Conservation (phyloP, 2,329 filamentous ascomycete species). For the Scleromitrula shiraiana region DNA sequence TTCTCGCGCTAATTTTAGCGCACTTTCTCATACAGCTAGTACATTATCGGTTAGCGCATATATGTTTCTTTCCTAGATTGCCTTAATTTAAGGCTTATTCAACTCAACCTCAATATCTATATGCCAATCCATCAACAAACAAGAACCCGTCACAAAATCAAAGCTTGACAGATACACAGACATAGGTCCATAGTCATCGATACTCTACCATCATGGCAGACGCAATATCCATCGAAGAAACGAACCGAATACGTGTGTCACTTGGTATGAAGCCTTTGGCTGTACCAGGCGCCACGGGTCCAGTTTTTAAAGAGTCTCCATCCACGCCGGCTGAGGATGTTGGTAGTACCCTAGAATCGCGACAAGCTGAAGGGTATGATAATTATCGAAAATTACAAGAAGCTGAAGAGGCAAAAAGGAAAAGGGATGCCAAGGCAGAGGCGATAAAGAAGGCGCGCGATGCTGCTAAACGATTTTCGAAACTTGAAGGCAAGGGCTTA, state of each 20-base stretch:
- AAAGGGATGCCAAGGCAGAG: slow-evolving; percentile 71
- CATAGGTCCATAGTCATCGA: neutral
- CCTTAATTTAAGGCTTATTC: too few relatives aligned
- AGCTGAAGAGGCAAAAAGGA: slow-evolving; percentile 68
- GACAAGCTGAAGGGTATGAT: slow-evolving; percentile 63
- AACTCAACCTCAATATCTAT: neutral
- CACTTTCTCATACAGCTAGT: neutral
- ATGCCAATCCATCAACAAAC: too few relatives aligned
- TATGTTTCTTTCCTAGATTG: too few relatives aligned
- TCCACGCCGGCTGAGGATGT: slow-evolving; percentile 50
- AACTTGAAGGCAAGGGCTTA: slow-evolving; percentile 74
- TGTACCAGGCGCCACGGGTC: slow-evolving; percentile 60
- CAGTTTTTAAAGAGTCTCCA: slow-evolving; percentile 44
- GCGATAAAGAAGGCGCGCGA: slow-evolving; percentile 85
- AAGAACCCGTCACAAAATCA: neutral
- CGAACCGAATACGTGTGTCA: slow-evolving; percentile 82
- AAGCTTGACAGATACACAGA: too few relatives aligned
- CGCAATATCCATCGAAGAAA: slow-evolving; percentile 78
- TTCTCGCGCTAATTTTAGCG: slow-evolving; percentile 10
- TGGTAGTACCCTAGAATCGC: slow-evolving; percentile 76
- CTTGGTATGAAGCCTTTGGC: slow-evolving; percentile 87
- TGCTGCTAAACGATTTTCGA: slow-evolving; percentile 64
- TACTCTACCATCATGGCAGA: slow-evolving; percentile 36
- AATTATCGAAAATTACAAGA: slow-evolving; percentile 61
- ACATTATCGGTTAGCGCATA: neutral